Evolutionary conservation across 768 basidiomycete species (phyloP).

Genomic region (Suillus sp.): DNA sequence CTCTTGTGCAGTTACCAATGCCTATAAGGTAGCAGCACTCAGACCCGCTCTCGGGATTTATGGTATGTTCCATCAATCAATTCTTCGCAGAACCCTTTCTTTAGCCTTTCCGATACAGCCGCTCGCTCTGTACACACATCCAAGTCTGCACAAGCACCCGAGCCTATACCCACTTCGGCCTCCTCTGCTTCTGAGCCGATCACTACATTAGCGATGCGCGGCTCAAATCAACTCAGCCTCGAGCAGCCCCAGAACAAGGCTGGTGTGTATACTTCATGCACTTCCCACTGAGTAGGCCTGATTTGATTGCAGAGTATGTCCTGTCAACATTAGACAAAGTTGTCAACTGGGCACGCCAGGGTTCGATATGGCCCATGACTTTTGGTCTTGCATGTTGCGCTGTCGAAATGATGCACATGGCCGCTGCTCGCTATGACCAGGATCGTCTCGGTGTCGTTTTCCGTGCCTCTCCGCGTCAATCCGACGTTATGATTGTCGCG

Average conservation of each 20-base stretch:
- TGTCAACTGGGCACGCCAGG: slow-evolving; percentile 95
- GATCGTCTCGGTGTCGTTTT: slow-evolving; percentile 97
- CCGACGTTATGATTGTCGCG: slow-evolving; percentile 98
- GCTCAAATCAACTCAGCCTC: slow-evolving; percentile 82
- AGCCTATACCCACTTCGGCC: slow-evolving; percentile 44
- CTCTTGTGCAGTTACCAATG: slow-evolving; percentile 34
- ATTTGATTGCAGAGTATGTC: slow-evolving; percentile 75
- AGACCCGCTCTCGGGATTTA: slow-evolving; percentile 46
- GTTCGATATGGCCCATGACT: slow-evolving; percentile 99
- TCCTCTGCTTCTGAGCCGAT: slow-evolving; percentile 53
- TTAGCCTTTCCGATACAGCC: slow-evolving; percentile 34
- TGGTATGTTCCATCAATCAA: slow-evolving; percentile 34
- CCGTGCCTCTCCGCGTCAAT: slow-evolving; percentile 97
- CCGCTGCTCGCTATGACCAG: slow-evolving; percentile 97
- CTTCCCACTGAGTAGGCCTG: slow-evolving; percentile 3
- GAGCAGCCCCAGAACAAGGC: slow-evolving; percentile 90
- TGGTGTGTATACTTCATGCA: slow-evolving; percentile 48
- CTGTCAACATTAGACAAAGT: slow-evolving; percentile 95
- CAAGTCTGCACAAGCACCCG: slow-evolving; percentile 42
- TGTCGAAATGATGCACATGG: slow-evolving; percentile 99
- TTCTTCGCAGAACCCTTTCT: slow-evolving; percentile 20
- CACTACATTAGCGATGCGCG: slow-evolving; percentile 72
- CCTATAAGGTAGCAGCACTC: slow-evolving; percentile 47
- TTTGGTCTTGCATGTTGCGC: slow-evolving; percentile 98
- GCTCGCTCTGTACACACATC: slow-evolving; percentile 61